Evolutionary conservation across 1,284 basidiomycete species (phyloP), one percentile per base, ranked within the genome.

Genomic region (Pseudozyma pruni): DNA sequence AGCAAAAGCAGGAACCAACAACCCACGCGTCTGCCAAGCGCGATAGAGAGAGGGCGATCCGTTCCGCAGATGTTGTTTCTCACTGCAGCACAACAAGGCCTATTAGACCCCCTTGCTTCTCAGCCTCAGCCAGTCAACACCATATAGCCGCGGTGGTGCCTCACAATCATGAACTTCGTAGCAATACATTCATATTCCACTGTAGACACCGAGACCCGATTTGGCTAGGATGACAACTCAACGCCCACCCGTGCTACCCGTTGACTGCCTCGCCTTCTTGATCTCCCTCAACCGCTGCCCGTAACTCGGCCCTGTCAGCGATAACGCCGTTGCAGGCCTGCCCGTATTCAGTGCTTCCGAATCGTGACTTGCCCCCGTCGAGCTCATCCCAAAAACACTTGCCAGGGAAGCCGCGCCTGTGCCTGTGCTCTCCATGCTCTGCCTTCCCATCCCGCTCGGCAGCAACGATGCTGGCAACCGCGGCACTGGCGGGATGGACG

Each of bases 271-370:
- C 7, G 64, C 57, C 20, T 57, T 55, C 2, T 61, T 50, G 34
- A 71, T 71, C 58, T 59, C 50, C 32, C 43, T 29, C 8, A 66
- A 42, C 4, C 68, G 37, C 49, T 71, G 57, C 4, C 68, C 68
- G 38, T 71, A 71, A 17, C 38, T 60, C 0, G 58, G 68, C 7
- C 54, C 68, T 13, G 29, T 17, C 9, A 35, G 27, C 27, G 27
- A 29, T 7, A 29, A 2, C 8, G 33, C 17, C 29, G 47, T 25
- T 8, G 38, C 47, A 13, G 19, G 29, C 20, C 42, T 19, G 2
- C 44, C 49, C 6, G 33, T 23, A 2, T 43, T 22, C 23, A 41
- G 19, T 17, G 29, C 46, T 4, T 33, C 25, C 8, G 19, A 31
- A 7, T 52, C 55, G 19, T 23, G 38, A 10, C 38, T 23, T 11